phyloP scores from a whole-genome alignment of 2,329 filamentous ascomycete genomes.

The Xylaria sp. region DNA sequence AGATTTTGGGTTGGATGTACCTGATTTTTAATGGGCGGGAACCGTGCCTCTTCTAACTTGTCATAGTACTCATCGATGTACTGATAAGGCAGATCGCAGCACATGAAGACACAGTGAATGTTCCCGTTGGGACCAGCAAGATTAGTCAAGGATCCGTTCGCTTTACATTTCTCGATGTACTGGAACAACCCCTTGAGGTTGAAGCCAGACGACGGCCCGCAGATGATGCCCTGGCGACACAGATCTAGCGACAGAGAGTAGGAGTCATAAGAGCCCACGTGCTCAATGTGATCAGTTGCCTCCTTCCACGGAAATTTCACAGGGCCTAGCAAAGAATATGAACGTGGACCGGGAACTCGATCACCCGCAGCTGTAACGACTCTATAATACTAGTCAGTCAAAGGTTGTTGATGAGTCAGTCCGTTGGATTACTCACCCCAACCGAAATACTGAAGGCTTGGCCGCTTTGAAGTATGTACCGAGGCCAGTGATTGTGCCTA shows the following conservation, averaged over 20 bases:
- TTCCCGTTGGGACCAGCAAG: neutral
- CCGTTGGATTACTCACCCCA: neutral
- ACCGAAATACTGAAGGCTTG: neutral
- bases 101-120: constrained; percentile 62
- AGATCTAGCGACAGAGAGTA: constrained; percentile 64
- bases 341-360: constrained; percentile 33
- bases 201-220: constrained; percentile 70
- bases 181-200: constrained; percentile 64
- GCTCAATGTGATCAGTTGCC: constrained; percentile 65
- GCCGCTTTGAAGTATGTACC: neutral
- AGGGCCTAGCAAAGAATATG: constrained; percentile 59
- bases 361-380: neutral
- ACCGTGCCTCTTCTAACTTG: constrained; percentile 60
- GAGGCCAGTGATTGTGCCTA: neutral
- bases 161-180: constrained; percentile 60
- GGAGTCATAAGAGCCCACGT: constrained; percentile 65
- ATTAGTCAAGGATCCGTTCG: neutral
- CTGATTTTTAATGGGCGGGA: constrained; percentile 61
- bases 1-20: neutral
- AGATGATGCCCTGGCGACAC: constrained; percentile 66
- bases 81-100: constrained; percentile 72
- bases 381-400: neutral
- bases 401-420: neutral
- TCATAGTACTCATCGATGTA: constrained; percentile 70
- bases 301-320: constrained; percentile 68